Conservation (phyloP, 192 early-diverging fungal species). For the Coemansia sp. region DNA sequence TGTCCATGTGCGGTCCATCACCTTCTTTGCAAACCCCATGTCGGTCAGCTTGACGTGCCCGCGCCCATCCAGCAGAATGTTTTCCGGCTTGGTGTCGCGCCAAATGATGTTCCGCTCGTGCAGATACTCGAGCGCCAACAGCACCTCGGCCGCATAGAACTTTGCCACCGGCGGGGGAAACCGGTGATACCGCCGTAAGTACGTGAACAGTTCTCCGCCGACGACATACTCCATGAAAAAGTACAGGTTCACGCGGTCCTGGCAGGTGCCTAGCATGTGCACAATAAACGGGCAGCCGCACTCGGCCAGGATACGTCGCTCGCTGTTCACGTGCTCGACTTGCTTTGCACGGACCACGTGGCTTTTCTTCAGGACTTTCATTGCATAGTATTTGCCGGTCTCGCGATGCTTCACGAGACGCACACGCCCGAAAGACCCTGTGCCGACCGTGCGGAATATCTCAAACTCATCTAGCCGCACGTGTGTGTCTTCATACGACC, state of each 20-base stretch:
- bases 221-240: constrained; percentile 95
- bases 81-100: constrained; percentile 91
- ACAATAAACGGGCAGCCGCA: constrained; percentile 91
- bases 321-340: constrained; percentile 97
- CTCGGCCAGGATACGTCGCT: constrained; percentile 87
- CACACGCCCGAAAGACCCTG: constrained; percentile 95
- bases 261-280: constrained; percentile 89
- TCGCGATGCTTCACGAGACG: constrained; percentile 81
- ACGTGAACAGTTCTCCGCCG: constrained; percentile 88
- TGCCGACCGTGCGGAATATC: constrained; percentile 87
- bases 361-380: constrained; percentile 92
- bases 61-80: constrained; percentile 67
- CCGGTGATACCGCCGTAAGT: constrained; percentile 71
- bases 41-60: constrained; percentile 88
- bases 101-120: constrained; percentile 86
- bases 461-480: constrained; percentile 76
- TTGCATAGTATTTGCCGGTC: constrained; percentile 87
- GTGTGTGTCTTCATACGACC: constrained; percentile 36
- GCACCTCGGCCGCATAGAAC: constrained; percentile 88
- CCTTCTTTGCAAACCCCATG: constrained; percentile 85
- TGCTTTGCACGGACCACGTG: constrained; percentile 95
- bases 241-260: constrained; percentile 89
- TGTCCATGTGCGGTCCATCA: constrained; percentile 77
- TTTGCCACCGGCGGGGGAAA: constrained; percentile 85
- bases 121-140: constrained; percentile 86